phyloP scores from a whole-genome alignment of 371 early-diverging fungal genomes.

The Mucor racemosus region DNA sequence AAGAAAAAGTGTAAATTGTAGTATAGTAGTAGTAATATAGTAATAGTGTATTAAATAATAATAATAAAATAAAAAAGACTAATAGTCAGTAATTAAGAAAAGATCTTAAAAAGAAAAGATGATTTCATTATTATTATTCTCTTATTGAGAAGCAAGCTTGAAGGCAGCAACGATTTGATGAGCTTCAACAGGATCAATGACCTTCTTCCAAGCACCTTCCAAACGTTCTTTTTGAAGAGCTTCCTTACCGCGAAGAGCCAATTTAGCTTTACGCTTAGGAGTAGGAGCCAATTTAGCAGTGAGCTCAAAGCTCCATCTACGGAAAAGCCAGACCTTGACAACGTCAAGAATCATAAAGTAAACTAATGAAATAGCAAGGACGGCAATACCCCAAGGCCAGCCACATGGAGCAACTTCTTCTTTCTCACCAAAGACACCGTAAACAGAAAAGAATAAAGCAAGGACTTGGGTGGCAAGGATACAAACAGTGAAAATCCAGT shows the following conservation, averaged over 20 bases:
- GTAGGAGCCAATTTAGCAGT: slow-evolving; percentile 78
- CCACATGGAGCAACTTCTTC: slow-evolving; percentile 59
- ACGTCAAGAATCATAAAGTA: slow-evolving; percentile 83
- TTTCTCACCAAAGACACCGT: slow-evolving; percentile 64
- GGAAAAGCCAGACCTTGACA: slow-evolving; percentile 83
- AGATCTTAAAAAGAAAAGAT: no score
- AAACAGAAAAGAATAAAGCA: slow-evolving; percentile 86
- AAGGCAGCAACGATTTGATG: slow-evolving; percentile 34
- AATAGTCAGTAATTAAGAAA: no score
- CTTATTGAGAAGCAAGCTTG: slow-evolving; percentile 18
- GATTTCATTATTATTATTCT: no score
- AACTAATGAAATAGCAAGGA: slow-evolving; percentile 70
- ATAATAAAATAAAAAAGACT: no score
- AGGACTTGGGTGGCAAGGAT: slow-evolving; percentile 89
- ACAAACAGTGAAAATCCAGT: slow-evolving; percentile 49
- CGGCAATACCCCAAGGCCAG: slow-evolving; percentile 62
- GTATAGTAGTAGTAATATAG: no score
- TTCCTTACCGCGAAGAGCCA: slow-evolving; percentile 55
- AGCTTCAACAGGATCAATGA: slow-evolving; percentile 29
- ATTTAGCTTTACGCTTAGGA: slow-evolving; percentile 58
- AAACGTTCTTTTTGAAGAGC: slow-evolving; percentile 38
- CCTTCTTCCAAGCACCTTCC: slow-evolving; percentile 31
- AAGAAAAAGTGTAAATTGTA: no score
- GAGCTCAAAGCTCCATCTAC: slow-evolving; percentile 67
- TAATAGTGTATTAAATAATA: no score